These are phyloP conservation scores for Solanum medicagineum DNA, from an alignment of 257 asterid genomes.

Conservation along the genomic window DNA sequence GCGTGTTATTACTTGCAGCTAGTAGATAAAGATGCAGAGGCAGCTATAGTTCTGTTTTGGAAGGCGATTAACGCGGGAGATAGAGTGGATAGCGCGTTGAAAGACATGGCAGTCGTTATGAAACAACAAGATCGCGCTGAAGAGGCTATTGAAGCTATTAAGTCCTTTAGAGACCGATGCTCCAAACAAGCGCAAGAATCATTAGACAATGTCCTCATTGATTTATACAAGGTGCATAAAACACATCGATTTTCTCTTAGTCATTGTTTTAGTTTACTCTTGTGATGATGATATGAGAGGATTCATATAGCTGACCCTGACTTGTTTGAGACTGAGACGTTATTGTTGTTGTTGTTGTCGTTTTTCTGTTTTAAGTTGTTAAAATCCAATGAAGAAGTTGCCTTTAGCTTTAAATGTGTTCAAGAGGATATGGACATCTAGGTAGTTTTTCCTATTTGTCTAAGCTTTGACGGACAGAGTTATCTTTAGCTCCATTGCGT, in stretches of 20 bases:
- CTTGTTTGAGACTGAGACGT: background rate
- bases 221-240: constrained; percentile 59
- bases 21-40: constrained; percentile 67
- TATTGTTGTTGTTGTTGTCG: background rate
- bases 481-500: background rate
- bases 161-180: constrained; percentile 58
- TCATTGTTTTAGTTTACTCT: background rate
- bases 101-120: constrained; percentile 94
- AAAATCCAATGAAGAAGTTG: background rate
- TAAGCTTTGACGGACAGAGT: background rate
- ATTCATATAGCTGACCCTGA: background rate
- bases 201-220: constrained; percentile 74
- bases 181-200: constrained; percentile 86
- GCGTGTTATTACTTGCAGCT: constrained; percentile 26
- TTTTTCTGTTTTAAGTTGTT: background rate
- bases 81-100: constrained; percentile 83
- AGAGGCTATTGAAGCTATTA: constrained; percentile 86
- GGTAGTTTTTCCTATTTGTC: background rate
- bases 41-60: constrained; percentile 69
- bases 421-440: background rate
- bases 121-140: constrained; percentile 70
- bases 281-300: background rate
- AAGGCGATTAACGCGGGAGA: constrained; percentile 76
- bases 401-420: background rate
- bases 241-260: background rate